These are phyloP conservation scores for Termitomyces sp. DNA, from an alignment of 1,284 basidiomycete genomes.

Conservation along the genomic window DNA sequence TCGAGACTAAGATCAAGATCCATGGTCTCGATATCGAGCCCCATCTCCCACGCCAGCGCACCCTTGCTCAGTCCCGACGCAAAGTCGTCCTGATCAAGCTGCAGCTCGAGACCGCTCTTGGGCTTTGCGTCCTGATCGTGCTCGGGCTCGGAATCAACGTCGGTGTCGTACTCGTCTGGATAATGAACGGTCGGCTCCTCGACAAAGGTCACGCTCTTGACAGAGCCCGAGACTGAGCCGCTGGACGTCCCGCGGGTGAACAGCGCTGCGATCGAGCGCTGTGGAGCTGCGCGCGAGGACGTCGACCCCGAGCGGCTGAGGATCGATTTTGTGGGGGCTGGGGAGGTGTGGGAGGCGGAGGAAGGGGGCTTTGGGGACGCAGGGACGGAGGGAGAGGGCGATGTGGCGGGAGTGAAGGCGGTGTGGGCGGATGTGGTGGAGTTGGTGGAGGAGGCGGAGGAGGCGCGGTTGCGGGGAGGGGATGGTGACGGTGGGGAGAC, in stretches of 20 bases:
- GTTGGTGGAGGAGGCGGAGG: constrained; percentile 11
- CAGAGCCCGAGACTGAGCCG: constrained; percentile 19
- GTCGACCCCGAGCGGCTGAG: constrained; percentile 29
- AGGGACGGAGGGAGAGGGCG: constrained; percentile 24
- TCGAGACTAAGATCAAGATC: constrained; percentile 26
- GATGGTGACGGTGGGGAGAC: constrained; percentile 7
- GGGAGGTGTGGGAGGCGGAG: background rate
- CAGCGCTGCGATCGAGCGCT: constrained; percentile 8
- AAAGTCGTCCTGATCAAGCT: constrained; percentile 3
- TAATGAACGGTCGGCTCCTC: constrained; percentile 44
- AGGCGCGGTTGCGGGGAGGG: constrained; percentile 12
- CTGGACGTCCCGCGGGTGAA: constrained; percentile 9
- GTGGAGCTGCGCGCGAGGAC: constrained; percentile 7
- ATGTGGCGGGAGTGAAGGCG: constrained; percentile 9
- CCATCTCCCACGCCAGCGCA: constrained; percentile 25
- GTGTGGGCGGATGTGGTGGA: constrained; percentile 8
- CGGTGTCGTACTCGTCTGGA: constrained; percentile 12
- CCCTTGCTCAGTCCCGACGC: constrained; percentile 5
- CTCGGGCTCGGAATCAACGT: background rate
- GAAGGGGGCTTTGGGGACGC: constrained; percentile 18
- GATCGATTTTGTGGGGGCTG: constrained; percentile 32
- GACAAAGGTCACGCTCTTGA: constrained; percentile 48
- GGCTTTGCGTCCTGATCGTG: background rate
- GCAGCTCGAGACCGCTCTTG: background rate
- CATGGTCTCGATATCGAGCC: constrained; percentile 31